Conservation (phyloP, 805 yeast species). For the Starmera dryadoides region DNA sequence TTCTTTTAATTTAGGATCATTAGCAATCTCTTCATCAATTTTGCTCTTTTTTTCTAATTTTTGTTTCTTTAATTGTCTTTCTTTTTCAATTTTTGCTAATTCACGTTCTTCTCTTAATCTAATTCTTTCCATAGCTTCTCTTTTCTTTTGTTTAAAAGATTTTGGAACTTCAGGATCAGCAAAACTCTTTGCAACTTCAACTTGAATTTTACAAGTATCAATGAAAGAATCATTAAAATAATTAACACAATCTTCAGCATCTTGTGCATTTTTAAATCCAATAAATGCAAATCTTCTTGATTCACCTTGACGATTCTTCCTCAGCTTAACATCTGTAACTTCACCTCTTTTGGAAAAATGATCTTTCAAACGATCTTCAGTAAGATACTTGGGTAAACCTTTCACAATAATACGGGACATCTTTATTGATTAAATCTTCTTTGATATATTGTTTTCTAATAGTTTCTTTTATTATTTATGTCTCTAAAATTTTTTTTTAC, state of each 20-base stretch:
- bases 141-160: slow-evolving; percentile 46
- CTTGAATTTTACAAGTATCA: slow-evolving; percentile 75
- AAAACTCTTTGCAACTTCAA: slow-evolving; percentile 76
- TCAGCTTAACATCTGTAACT: slow-evolving; percentile 83
- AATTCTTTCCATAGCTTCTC: slow-evolving; percentile 41
- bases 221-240: slow-evolving; percentile 75
- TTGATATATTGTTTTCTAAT: not conserved
- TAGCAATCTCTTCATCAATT: slow-evolving; percentile 55
- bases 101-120: slow-evolving; percentile 42
- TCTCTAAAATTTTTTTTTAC: not conserved
- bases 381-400: slow-evolving; percentile 73
- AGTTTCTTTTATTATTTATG: not conserved
- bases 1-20: slow-evolving; percentile 66
- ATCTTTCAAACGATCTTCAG: slow-evolving; percentile 62
- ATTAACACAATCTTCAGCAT: slow-evolving; percentile 71
- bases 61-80: slow-evolving; percentile 27
- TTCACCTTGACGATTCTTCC: slow-evolving; percentile 76
- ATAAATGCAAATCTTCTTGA: slow-evolving; percentile 91
- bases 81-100: slow-evolving; percentile 29
- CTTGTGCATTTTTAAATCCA: slow-evolving; percentile 68
- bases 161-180: slow-evolving; percentile 77
- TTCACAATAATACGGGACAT: slow-evolving; percentile 91
- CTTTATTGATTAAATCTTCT: not conserved
- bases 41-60: slow-evolving; percentile 19
- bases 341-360: slow-evolving; percentile 56